phyloP scores from a whole-genome alignment of 1,284 basidiomycete genomes.

The Mycosarcoma maydis region DNA sequence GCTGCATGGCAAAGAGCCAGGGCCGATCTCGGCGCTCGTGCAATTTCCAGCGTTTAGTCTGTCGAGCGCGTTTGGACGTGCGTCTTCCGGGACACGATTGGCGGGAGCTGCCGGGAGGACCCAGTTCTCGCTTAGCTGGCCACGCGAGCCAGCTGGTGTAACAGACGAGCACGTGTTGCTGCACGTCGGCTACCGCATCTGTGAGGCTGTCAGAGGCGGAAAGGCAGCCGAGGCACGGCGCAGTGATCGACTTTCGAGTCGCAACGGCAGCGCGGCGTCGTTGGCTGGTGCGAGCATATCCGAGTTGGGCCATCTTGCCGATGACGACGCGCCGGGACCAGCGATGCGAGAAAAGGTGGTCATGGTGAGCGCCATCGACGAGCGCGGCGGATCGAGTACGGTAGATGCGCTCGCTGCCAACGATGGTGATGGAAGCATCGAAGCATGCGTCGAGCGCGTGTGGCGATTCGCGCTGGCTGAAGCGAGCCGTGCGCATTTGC shows the following conservation, averaged over 20 bases:
- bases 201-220: slow-evolving; percentile 14
- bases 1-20: slow-evolving; percentile 31
- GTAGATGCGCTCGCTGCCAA: slow-evolving; percentile 12
- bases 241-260: not conserved
- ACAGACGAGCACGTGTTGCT: slow-evolving; percentile 39
- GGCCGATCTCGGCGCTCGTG: slow-evolving; percentile 29
- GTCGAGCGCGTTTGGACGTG: not conserved
- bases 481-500: slow-evolving; percentile 32
- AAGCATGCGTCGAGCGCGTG: slow-evolving; percentile 29
- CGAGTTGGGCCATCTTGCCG: not conserved
- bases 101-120: too few species aligned
- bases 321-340: not conserved
- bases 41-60: slow-evolving; percentile 50
- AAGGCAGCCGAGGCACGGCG: not conserved
- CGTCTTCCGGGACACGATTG: too few species aligned
- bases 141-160: slow-evolving; percentile 16
- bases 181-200: slow-evolving; percentile 38
- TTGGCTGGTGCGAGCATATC: not conserved
- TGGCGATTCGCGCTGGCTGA: slow-evolving; percentile 42
- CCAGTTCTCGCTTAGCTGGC: slow-evolving; percentile 19
- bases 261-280: not conserved
- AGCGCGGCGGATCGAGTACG: slow-evolving; percentile 29
- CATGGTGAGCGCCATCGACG: slow-evolving; percentile 50
- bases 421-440: slow-evolving; percentile 8
- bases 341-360: slow-evolving; percentile 7